A percentile compares a stretch with the other conserved stretches of the same genome.
Conservation (phyloP, 345 rosid species). For the Kernera saxatilis region DNA sequence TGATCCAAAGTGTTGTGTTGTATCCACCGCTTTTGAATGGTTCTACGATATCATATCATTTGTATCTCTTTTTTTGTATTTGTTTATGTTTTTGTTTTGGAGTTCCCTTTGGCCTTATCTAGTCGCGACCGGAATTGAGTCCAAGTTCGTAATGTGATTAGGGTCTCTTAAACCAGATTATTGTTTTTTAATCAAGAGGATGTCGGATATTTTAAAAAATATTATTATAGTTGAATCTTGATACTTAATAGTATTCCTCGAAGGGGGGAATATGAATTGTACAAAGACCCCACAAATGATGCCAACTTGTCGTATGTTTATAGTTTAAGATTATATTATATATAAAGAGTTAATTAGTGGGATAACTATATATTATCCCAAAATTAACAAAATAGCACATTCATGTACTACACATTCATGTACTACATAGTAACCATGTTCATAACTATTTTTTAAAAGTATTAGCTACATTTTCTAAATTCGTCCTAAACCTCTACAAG, state of each 20-base stretch:
- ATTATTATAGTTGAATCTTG: not conserved
- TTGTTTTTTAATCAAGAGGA: not conserved
- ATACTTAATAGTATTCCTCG: constrained; percentile 5
- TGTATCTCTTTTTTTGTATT: not conserved
- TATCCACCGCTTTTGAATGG: constrained; percentile 32
- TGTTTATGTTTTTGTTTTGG: not conserved
- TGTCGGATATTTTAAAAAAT: not conserved
- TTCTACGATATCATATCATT: not conserved
- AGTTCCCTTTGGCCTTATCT: constrained; percentile 7
- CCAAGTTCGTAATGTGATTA: constrained; percentile 22
- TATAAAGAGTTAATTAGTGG: too few species aligned
- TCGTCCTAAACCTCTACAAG: too few species aligned
- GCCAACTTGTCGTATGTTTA: not conserved
- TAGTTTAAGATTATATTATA: not conserved
- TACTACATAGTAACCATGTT: too few species aligned
- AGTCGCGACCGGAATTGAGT: constrained; percentile 19
- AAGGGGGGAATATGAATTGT: not conserved
- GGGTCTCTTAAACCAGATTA: not conserved
- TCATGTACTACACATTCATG: too few species aligned
- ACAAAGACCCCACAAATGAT: not conserved
- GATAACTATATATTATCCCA: too few species aligned
- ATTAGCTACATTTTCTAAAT: too few species aligned
- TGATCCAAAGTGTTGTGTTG: constrained; percentile 9
- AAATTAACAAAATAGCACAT: too few species aligned
- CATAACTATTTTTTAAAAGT: too few species aligned